A percentile compares a stretch with the other conserved stretches of the same genome.
These are phyloP conservation scores for Papiliotrema laurentii DNA, from an alignment of 1,284 basidiomycete genomes.

Conservation along the genomic window DNA sequence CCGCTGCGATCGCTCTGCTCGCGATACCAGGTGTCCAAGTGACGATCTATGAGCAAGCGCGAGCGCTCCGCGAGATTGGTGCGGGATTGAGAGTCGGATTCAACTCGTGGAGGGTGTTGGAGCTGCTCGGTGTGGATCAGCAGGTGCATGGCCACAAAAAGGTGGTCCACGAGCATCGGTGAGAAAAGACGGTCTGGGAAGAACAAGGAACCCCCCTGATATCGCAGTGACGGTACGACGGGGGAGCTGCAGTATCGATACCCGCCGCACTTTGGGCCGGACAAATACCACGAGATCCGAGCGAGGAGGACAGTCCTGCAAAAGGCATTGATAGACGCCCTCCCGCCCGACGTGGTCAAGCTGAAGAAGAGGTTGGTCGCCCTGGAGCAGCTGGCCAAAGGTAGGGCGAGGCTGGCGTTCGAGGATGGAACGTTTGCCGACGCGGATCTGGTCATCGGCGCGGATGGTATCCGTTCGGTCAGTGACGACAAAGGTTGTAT, in stretches of 20 bases:
- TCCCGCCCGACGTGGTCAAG: slow-evolving; percentile 1
- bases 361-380: slow-evolving; percentile 8
- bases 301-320: slow-evolving; percentile 3
- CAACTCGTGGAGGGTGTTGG: slow-evolving; percentile 17
- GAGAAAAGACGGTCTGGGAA: not conserved
- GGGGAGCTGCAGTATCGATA: not conserved
- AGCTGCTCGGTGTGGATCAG: slow-evolving; percentile 9
- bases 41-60: slow-evolving; percentile 14
- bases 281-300: slow-evolving; percentile 1
- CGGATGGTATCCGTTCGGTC: slow-evolving; percentile 19
- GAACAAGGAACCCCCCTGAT: not conserved
- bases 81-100: slow-evolving; percentile 13
- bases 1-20: slow-evolving; percentile 10
- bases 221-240: slow-evolving; percentile 6
- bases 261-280: not conserved
- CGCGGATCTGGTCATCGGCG: slow-evolving; percentile 15
- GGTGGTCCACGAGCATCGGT: not conserved
- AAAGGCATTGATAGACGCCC: not conserved
- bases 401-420: slow-evolving; percentile 4
- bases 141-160: slow-evolving; percentile 1
- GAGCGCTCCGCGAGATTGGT: slow-evolving; percentile 14
- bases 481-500: slow-evolving; percentile 1
- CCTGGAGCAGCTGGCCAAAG: slow-evolving; percentile 1
- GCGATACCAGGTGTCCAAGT: slow-evolving; percentile 9
- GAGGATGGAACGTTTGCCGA: slow-evolving; percentile 9